Evolutionary conservation across 2,329 filamentous ascomycete species (phyloP), one percentile per base, ranked within the genome.

Genomic region (Scytalidium lignicola): DNA sequence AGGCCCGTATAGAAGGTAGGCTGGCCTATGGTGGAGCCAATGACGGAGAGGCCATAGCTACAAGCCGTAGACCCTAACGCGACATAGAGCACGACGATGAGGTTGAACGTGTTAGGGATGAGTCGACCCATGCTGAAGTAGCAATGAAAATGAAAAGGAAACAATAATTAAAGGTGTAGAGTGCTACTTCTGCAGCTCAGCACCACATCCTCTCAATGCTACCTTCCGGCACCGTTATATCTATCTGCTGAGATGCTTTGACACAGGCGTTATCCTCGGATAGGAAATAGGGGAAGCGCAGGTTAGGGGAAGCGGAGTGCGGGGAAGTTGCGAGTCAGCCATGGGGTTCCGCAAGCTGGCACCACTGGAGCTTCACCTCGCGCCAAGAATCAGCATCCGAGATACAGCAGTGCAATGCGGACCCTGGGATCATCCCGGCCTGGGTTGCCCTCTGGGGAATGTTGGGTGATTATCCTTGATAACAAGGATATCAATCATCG

Each of bases 11-110:
- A 73, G 62, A 74, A 74, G 32, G 62, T 67, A 3, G 71, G 70
- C 49, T 74, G 71, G 2, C 72, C 72, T 43, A 74, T 66, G 1
- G 70, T 73, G 10, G 68, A 70, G 13, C 67, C 66, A 32, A 74
- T 71, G 44, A 67, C 61, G 21, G 65, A 62, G 49, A 66, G 58
- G 21, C 62, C 58, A 56, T 67, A 66, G 26, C 62, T 62, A 53
- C 61, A 64, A 23, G 64, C 57, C 19, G 62, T 67, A 8, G 64
- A 63, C 26, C 65, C 64, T 13, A 66, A 50, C 12, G 64, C 64
- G 4, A 67, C 64, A 37, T 64, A 66, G 26, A 63, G 52, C 15
- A 67, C 63, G 26, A 68, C 58, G 9, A 21, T 23, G 10, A 43
- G 41, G 41, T 43, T 43, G 41, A 43, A 43, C 15, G 41, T 18